Percentiles rank a stretch among this genome's conserved stretches.
These are phyloP conservation scores for Polytrichum commune DNA, from an alignment of 225 moss, liverwort and hornwort species.

Conservation along the genomic window DNA sequence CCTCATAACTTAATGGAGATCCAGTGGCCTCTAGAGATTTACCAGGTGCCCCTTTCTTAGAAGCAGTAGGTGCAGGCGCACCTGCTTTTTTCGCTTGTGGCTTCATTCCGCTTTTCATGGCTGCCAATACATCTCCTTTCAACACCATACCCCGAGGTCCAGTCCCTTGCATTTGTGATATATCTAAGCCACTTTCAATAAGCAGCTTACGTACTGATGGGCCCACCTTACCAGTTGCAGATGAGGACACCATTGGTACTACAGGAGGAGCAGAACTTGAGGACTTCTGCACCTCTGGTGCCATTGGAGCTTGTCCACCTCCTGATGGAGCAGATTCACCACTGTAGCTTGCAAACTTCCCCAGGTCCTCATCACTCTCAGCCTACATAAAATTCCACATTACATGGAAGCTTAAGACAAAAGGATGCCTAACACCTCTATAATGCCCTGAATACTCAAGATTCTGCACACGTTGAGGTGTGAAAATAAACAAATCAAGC, in stretches of 20 bases:
- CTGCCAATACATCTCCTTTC: slow-evolving; percentile 89
- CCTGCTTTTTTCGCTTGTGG: slow-evolving; percentile 39
- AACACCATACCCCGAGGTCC: slow-evolving; percentile 85
- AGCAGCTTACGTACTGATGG: slow-evolving; percentile 89
- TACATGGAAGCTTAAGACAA: not conserved
- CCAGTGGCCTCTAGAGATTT: slow-evolving; percentile 26
- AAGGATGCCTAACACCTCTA: too few species aligned
- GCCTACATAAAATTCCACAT: slow-evolving; percentile 36
- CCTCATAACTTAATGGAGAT: slow-evolving; percentile 51
- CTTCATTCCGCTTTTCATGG: slow-evolving; percentile 71
- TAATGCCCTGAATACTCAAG: too few species aligned
- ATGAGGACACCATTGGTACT: slow-evolving; percentile 42
- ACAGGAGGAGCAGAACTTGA: slow-evolving; percentile 35
- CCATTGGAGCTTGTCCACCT: slow-evolving; percentile 16
- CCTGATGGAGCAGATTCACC: slow-evolving; percentile 20
- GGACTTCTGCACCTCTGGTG: slow-evolving; percentile 36
- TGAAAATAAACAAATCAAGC: too few species aligned
- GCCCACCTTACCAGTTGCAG: slow-evolving; percentile 55
- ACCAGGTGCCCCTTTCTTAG: slow-evolving; percentile 36
- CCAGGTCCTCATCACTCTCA: slow-evolving; percentile 63
- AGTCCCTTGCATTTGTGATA: slow-evolving; percentile 75
- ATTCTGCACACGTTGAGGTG: too few species aligned
- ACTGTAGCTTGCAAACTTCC: slow-evolving; percentile 59
- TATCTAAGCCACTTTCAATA: slow-evolving; percentile 81
- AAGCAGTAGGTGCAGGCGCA: slow-evolving; percentile 28